Evolutionary conservation across 225 moss, liverwort and hornwort genomes (phyloP).

Genomic region (Takakia lepidozioides): DNA sequence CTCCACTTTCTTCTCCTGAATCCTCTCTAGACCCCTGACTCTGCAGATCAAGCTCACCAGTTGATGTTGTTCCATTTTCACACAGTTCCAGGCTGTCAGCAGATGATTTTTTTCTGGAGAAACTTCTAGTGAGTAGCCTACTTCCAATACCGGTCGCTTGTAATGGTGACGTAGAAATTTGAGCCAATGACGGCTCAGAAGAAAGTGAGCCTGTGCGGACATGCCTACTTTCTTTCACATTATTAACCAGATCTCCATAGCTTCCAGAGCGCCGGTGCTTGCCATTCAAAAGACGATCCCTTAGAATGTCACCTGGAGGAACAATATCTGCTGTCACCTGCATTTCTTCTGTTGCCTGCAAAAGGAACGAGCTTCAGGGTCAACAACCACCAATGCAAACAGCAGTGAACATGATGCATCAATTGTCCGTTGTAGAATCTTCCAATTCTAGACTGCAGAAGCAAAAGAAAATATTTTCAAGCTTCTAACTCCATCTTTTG

Average conservation of each 20-base stretch:
- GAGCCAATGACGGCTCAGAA: conserved; percentile 34
- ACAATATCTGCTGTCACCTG: conserved; percentile 31
- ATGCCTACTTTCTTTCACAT: conserved; percentile 45
- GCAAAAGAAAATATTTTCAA: not conserved
- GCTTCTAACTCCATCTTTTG: not conserved
- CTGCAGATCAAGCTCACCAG: conserved; percentile 42
- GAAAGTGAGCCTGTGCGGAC: conserved; percentile 60
- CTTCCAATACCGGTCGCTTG: conserved; percentile 39
- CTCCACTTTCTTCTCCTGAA: conserved; percentile 24
- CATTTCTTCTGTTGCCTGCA: too few species aligned
- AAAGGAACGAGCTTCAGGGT: too few species aligned
- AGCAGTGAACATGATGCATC: not conserved
- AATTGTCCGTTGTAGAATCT: not conserved
- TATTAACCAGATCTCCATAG: conserved; percentile 47
- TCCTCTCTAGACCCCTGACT: too few species aligned
- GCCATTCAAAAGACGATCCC: conserved; percentile 32
- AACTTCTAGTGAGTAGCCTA: conserved; percentile 27
- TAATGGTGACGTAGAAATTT: conserved; percentile 32
- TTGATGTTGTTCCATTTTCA: conserved; percentile 30
- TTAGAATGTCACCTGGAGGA: conserved; percentile 18
- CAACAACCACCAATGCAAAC: too few species aligned
- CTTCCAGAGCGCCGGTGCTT: conserved; percentile 69
- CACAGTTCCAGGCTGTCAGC: conserved; percentile 24
- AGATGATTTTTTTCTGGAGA: conserved; percentile 29
- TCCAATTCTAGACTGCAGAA: not conserved